Evolutionary conservation across 208 protist genomes (phyloP), one percentile per base, ranked within the genome.

Genomic region (Willaertia magna): DNA sequence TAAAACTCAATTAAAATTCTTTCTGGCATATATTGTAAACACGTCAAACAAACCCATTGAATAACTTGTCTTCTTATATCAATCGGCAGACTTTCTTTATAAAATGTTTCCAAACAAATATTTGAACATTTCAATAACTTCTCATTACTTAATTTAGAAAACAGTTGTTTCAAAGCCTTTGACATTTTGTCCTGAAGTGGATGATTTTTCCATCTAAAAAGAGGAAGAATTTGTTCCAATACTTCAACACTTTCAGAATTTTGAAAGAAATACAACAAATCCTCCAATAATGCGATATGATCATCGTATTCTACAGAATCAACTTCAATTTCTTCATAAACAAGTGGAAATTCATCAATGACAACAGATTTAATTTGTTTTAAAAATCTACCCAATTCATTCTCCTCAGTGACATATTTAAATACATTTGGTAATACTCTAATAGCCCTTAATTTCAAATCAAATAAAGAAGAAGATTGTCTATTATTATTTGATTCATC

Each of bases 281-380:
- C 86, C 3, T 76, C 82, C 22, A 92, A 76, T 18, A 93, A 87
- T 18, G 75, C 39, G 44, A 84, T 51, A 49, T 89, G 88, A 85
- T 87, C 86, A 22, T 47, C 42, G n/a, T 59, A 67, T 79, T 88
- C 89, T n/a, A 22, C 51, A 0, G 86, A 85, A 26, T 85, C 83
- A 7, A 76, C 3, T n/a, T 42, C 44, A 44, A 94, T 79, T 85
- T 94, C 92, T 44, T 61, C 51, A 91, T 89, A 90, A 48, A 85
- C 78, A 18, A 94, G 79, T 75, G 92, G 92, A 52, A 94, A 87
- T 51, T 93, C 92, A 48, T 91, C 86, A 39, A 83, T 87, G 12
- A 93, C 22, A 6, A 88, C 30, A 47, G 20, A 22, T 30, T 47
- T 81, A 43, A 87, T 47, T 84, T 82, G 44, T 26, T 52, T 40